These are phyloP conservation scores for Candida broadrunensis DNA, from an alignment of 805 yeast species.

Conservation along the genomic window DNA sequence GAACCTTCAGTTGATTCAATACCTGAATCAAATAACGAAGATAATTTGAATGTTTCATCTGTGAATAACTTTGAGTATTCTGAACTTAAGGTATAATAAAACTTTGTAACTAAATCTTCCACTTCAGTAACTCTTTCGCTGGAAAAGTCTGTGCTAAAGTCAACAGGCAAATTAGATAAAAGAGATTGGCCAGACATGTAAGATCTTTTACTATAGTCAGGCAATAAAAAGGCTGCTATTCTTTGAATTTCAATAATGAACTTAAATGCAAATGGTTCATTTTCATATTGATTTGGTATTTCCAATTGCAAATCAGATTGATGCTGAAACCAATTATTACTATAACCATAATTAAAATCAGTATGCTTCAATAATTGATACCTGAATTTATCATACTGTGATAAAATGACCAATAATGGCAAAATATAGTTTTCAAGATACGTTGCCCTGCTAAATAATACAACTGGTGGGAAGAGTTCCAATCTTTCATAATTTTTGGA, in stretches of 20 bases:
- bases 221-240: conserved; percentile 16
- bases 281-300: conserved; percentile 6
- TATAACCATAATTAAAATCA: conserved; percentile 13
- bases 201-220: conserved; percentile 14
- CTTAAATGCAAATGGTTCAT: conserved; percentile 2
- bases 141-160: conserved; percentile 11
- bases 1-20: conserved; percentile 23
- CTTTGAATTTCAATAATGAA: conserved; percentile 21
- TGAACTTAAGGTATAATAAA: conserved; percentile 5
- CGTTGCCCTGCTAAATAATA: conserved; percentile 12
- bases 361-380: conserved; percentile 8
- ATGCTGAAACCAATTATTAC: conserved; percentile 14
- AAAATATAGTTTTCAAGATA: conserved; percentile 23
- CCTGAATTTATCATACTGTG: conserved; percentile 20
- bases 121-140: conserved; percentile 14
- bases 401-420: conserved; percentile 25
- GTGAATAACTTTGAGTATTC: background rate
- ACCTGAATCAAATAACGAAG: conserved; percentile 18
- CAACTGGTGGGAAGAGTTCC: conserved; percentile 12
- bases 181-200: conserved; percentile 20
- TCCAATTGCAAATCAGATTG: conserved; percentile 5
- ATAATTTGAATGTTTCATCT: conserved; percentile 3
- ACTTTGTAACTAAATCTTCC: conserved; percentile 15
- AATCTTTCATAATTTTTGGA: background rate
- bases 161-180: conserved; percentile 13